Percentiles rank a stretch among this genome's conserved stretches.
These are phyloP conservation scores for Metschnikowia gelsemii DNA, from an alignment of 805 yeast species.

Conservation along the genomic window DNA sequence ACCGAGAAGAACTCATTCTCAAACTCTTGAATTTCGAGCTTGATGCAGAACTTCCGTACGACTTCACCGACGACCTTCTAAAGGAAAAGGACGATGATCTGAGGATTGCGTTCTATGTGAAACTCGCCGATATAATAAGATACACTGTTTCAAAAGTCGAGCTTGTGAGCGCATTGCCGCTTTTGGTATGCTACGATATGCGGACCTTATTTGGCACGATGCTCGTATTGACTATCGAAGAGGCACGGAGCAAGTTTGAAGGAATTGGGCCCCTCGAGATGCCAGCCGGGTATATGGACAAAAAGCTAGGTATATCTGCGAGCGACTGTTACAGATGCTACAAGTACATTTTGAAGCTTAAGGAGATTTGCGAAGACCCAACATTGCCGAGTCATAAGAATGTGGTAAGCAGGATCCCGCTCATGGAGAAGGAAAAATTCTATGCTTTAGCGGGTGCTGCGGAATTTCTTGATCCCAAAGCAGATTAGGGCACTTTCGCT, in stretches of 20 bases:
- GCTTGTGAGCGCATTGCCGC: conserved; percentile 38
- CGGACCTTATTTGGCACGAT: conserved; percentile 31
- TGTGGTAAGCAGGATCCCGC: conserved; percentile 16
- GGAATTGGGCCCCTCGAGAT: conserved; percentile 12
- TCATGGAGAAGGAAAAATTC: conserved; percentile 11
- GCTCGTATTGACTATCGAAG: conserved; percentile 19
- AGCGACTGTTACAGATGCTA: conserved; percentile 18
- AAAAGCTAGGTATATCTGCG: conserved; percentile 7
- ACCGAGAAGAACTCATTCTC: conserved; percentile 42
- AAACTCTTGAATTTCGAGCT: conserved; percentile 41
- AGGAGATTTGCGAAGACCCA: conserved; percentile 20
- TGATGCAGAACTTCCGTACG: conserved; percentile 40
- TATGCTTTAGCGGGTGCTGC: conserved; percentile 7
- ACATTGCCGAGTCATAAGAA: conserved; percentile 19
- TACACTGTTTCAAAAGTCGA: conserved; percentile 38
- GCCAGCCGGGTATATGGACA: conserved; percentile 14
- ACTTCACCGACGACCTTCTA: conserved; percentile 28
- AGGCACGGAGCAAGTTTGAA: conserved; percentile 17
- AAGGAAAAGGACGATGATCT: conserved; percentile 10
- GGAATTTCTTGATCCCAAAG: background rate
- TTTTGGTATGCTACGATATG: conserved; percentile 36
- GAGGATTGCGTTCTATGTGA: conserved; percentile 14
- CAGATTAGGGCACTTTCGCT: no score
- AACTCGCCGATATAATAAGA: conserved; percentile 24
- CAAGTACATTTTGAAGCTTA: conserved; percentile 18